Percentiles rank a stretch among this genome's conserved stretches.
Conservation (phyloP, 345 rosid genomes). For the Trapa incisa region DNA sequence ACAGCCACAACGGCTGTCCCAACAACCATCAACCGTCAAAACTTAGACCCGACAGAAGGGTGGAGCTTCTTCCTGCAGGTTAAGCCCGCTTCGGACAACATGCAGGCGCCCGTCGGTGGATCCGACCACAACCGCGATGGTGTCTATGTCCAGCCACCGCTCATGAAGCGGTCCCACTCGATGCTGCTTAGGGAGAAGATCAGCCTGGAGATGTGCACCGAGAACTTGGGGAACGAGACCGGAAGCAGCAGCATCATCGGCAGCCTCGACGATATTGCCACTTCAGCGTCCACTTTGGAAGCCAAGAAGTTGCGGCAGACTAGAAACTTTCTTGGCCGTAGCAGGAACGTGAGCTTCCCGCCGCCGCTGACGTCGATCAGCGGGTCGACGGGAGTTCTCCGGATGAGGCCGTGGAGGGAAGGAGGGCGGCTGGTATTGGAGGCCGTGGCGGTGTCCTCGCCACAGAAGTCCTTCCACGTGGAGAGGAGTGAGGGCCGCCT, state of each 20-base stretch:
- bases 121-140: conserved; percentile 10
- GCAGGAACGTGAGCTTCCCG: conserved; percentile 41
- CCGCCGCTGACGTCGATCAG: conserved; percentile 68
- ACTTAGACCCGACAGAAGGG: conserved; percentile 14
- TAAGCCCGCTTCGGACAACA: conserved; percentile 16
- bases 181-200: conserved; percentile 30
- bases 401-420: conserved; percentile 37
- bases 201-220: conserved; percentile 84
- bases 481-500: conserved; percentile 70
- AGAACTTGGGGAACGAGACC: conserved; percentile 68
- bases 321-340: conserved; percentile 3
- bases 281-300: background rate
- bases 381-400: conserved; percentile 29
- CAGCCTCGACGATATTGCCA: background rate
- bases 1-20: background rate
- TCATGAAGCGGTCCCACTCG: conserved; percentile 30
- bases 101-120: conserved; percentile 8
- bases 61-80: conserved; percentile 39
- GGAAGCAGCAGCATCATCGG: conserved; percentile 20
- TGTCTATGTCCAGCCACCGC: conserved; percentile 48
- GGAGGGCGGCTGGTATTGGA: conserved; percentile 59
- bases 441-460: conserved; percentile 33
- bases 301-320: background rate
- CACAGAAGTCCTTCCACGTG: conserved; percentile 29
- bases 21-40: background rate